Evolutionary conservation across 192 early-diverging fungal species (phyloP).

Genomic region (Rhizophlyctis rosea): DNA sequence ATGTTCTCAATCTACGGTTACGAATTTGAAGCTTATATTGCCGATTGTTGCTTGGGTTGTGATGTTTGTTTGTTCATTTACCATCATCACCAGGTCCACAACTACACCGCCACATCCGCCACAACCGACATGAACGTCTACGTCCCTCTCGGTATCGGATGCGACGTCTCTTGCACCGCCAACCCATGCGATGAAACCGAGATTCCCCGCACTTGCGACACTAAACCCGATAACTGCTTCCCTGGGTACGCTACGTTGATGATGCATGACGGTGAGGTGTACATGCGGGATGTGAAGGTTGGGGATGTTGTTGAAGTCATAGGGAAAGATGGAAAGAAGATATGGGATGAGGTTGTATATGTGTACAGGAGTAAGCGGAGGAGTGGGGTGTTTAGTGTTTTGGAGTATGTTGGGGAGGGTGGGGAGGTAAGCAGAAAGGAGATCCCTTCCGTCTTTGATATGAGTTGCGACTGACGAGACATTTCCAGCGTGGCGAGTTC

Average conservation of each 20-base stretch:
- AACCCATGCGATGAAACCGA: neutral
- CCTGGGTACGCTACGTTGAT: neutral
- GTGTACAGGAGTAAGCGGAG: too few relatives aligned
- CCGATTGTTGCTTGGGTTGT: too few relatives aligned
- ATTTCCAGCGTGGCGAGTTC: too few relatives aligned
- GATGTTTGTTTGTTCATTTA: too few relatives aligned
- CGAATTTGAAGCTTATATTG: too few relatives aligned
- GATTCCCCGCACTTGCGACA: neutral
- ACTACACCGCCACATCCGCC: neutral
- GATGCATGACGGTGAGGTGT: neutral
- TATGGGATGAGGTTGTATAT: neutral
- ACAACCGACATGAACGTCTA: neutral
- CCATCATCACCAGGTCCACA: too few relatives aligned
- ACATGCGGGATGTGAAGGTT: neutral
- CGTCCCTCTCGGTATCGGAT: neutral
- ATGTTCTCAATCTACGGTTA: too few relatives aligned
- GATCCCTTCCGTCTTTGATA: too few relatives aligned
- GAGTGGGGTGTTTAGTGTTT: too few relatives aligned
- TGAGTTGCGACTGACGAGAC: too few relatives aligned
- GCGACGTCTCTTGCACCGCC: neutral
- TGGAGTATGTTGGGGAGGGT: too few relatives aligned
- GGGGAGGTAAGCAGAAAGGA: too few relatives aligned
- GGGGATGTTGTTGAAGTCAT: neutral
- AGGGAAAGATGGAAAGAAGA: neutral
- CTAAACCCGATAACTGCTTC: neutral